Percentiles rank a stretch among this genome's conserved stretches.
Evolutionary conservation across 208 protist genomes (phyloP).

Genomic region (Acanthamoeba royreba): DNA sequence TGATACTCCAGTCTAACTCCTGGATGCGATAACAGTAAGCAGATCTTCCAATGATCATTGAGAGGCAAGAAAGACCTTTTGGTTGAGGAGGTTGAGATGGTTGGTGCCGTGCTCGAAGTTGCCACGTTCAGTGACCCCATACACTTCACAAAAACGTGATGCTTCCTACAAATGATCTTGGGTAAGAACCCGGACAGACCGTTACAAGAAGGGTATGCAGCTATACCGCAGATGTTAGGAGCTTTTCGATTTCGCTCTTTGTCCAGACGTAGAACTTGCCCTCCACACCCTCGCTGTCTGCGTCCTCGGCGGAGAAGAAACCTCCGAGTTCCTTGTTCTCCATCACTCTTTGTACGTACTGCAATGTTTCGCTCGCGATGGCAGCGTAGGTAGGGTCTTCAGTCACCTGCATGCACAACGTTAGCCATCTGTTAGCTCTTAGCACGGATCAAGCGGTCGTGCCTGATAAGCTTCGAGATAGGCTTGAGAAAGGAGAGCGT

Average conservation of each 20-base stretch:
- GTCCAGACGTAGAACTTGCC: constrained; percentile 64
- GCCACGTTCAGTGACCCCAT: background rate
- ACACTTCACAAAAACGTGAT: background rate
- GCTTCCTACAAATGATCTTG: background rate
- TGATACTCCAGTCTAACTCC: constrained; percentile 5
- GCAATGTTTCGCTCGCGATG: constrained; percentile 16
- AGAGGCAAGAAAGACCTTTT: background rate
- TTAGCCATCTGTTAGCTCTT: background rate
- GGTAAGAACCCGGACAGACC: background rate
- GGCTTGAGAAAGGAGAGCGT: constrained; percentile 36
- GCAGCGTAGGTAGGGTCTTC: constrained; percentile 5
- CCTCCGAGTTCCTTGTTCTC: constrained; percentile 38
- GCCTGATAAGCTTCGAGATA: constrained; percentile 54
- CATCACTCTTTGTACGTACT: constrained; percentile 38
- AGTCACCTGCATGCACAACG: background rate
- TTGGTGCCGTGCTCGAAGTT: constrained; percentile 38
- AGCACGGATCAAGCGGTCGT: background rate
- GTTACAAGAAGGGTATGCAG: too few relatives aligned
- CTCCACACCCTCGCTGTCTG: constrained; percentile 48
- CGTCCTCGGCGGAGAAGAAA: constrained; percentile 59
- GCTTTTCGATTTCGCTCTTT: constrained; percentile 12
- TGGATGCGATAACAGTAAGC: background rate
- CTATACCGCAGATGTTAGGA: background rate
- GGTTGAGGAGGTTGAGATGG: background rate
- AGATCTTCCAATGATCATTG: background rate